A percentile compares a stretch with the other conserved stretches of the same genome.
Evolutionary conservation across 306 rosid genomes (phyloP).

Genomic region (Vicia villosa): DNA sequence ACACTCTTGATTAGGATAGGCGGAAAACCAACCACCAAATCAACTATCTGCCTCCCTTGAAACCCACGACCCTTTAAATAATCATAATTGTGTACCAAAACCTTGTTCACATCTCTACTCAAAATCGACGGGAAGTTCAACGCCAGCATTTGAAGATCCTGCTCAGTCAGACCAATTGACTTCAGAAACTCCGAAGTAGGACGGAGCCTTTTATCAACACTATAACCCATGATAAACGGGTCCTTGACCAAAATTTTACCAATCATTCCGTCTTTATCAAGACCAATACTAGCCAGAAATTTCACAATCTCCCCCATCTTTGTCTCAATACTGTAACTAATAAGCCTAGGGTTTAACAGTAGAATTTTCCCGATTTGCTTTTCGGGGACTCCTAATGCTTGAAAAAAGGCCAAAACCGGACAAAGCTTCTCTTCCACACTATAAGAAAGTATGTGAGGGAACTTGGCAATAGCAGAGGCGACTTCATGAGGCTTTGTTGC

Average conservation of each 20-base stretch:
- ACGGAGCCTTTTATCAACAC: constrained; percentile 70
- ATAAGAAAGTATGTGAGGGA: constrained; percentile 75
- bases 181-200: constrained; percentile 70
- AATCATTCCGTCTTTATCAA: constrained; percentile 70
- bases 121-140: constrained; percentile 72
- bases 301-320: constrained; percentile 72
- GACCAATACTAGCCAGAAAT: constrained; percentile 72
- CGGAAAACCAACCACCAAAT: constrained; percentile 84
- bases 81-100: constrained; percentile 62
- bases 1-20: constrained; percentile 85
- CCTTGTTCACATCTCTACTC: constrained; percentile 78
- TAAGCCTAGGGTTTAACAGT: constrained; percentile 84
- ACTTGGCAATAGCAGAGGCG: constrained; percentile 74
- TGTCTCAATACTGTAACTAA: constrained; percentile 83
- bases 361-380: constrained; percentile 83
- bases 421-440: constrained; percentile 95
- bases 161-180: constrained; percentile 62
- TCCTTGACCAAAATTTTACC: constrained; percentile 75
- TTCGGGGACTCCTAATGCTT: constrained; percentile 74
- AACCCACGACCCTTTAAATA: constrained; percentile 67
- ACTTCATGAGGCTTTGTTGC: constrained; percentile 74
- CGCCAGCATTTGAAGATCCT: constrained; percentile 66
- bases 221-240: constrained; percentile 88
- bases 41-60: constrained; percentile 60
- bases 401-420: constrained; percentile 89